Evolutionary conservation across 805 yeast species (phyloP), one percentile per base, ranked within the genome.

Genomic region (Starmerella ratchasimensis): DNA sequence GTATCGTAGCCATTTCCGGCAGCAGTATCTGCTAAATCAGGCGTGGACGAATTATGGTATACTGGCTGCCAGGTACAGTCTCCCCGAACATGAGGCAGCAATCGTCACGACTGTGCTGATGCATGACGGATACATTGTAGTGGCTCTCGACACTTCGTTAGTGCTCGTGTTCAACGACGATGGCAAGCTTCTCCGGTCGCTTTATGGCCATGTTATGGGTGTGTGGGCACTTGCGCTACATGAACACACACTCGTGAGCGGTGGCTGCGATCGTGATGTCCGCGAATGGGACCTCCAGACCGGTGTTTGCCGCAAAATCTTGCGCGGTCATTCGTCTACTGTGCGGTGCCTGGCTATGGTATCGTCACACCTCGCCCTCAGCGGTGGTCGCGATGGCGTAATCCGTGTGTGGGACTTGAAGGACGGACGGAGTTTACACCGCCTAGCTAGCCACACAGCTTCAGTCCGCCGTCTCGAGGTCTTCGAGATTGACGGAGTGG

Each of bases 121-220:
- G 54, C 48, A 55, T 18, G 57, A 50, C 30, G 47, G 51, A 25
- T 63, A 59, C 43, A 58, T 62, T 20, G 61, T 59, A 22, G 53
- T 63, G 28, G 62, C 68, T 2, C 59, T 68, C 47, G 69, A 65
- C 46, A 57, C 62, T 39, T 59, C 68, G 20, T 52, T 61, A 17
- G 52, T 69, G 25, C 63, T 62, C 36, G 62, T 65, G 19, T 61
- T 67, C 47, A 47, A 57, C 26, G 53, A 50, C 34, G 61, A 57
- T 42, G 67, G 68, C 25, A 47, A 55, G 32, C 51, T 62, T 34
- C 49, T 86, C n/a, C 67, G 95, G 45, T 84, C 96, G 0, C 93
- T 88, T 54, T 83, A 82, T 60, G 98, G 98, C 4, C 98, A 90
- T 56, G 83, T 90, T 36, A 94, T 84, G 67, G 98, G 97, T 28